These are phyloP conservation scores for Amanita fuliginea DNA, from an alignment of 768 basidiomycete species.

Conservation along the genomic window DNA sequence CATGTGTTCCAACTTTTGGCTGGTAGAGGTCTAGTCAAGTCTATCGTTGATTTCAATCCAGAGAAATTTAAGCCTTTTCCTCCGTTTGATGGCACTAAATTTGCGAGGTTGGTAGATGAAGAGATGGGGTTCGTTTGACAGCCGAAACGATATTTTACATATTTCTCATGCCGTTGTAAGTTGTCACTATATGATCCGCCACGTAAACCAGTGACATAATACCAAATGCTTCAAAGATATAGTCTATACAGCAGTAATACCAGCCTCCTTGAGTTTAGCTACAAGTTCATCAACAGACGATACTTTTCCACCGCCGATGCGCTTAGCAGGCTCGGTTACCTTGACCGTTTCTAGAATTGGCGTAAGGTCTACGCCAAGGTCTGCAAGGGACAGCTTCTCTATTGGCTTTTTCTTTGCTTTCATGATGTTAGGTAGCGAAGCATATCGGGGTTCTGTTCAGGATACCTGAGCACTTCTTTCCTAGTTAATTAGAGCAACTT, in stretches of 20 bases:
- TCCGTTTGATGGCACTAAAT: slow-evolving; percentile 53
- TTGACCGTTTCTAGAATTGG: slow-evolving; percentile 80
- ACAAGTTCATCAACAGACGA: slow-evolving; percentile 83
- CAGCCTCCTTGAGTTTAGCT: slow-evolving; percentile 81
- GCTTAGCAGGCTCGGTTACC: slow-evolving; percentile 81
- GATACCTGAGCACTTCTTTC: background rate
- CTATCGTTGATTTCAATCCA: slow-evolving; percentile 40
- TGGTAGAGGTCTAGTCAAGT: slow-evolving; percentile 41
- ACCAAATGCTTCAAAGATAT: background rate
- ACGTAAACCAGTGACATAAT: background rate
- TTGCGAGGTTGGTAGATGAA: slow-evolving; percentile 59
- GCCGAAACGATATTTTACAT: too few relatives aligned
- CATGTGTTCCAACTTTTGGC: background rate
- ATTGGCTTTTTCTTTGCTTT: slow-evolving; percentile 99
- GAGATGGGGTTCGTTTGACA: slow-evolving; percentile 64
- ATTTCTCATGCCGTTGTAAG: too few relatives aligned
- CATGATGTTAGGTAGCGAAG: slow-evolving; percentile 96
- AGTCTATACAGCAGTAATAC: slow-evolving; percentile 31
- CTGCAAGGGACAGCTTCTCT: slow-evolving; percentile 68
- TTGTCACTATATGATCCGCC: too few relatives aligned
- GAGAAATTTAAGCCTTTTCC: slow-evolving; percentile 47
- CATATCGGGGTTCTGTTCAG: slow-evolving; percentile 81
- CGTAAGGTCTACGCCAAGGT: slow-evolving; percentile 75
- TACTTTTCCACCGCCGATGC: slow-evolving; percentile 90
- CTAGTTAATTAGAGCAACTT: background rate